Percentiles rank a stretch among this genome's conserved stretches.
Conservation (phyloP, 2,329 filamentous ascomycete species). For the Xylaria hypoxylon region DNA sequence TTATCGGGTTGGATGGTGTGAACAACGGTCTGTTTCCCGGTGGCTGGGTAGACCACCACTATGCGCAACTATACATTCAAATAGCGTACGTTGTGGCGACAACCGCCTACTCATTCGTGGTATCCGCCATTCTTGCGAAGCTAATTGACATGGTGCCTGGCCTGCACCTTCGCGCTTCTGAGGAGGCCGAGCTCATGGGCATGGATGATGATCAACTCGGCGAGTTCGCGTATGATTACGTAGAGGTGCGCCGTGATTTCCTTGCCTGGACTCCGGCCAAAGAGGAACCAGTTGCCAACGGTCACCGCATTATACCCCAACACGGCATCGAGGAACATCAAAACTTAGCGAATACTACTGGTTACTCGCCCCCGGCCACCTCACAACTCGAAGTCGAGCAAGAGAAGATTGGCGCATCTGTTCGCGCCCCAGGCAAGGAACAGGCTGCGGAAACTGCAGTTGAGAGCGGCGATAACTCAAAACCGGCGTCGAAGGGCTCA, state of each 20-base stretch:
- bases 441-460: slow-evolving; percentile 33
- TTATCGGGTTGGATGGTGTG: slow-evolving; percentile 81
- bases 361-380: slow-evolving; percentile 49
- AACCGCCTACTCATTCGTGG: slow-evolving; percentile 76
- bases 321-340: slow-evolving; percentile 80
- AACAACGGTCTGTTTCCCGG: slow-evolving; percentile 73
- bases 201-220: slow-evolving; percentile 93
- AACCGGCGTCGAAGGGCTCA: slow-evolving; percentile 32
- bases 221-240: slow-evolving; percentile 91
- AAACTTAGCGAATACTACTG: slow-evolving; percentile 70
- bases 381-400: slow-evolving; percentile 53
- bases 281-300: slow-evolving; percentile 69
- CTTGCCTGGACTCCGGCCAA: slow-evolving; percentile 86
- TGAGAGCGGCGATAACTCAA: slow-evolving; percentile 28
- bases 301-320: slow-evolving; percentile 71
- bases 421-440: slow-evolving; percentile 46
- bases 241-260: slow-evolving; percentile 89
- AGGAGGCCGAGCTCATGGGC: slow-evolving; percentile 85
- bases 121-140: slow-evolving; percentile 80
- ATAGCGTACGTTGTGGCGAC: slow-evolving; percentile 78
- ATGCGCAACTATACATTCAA: slow-evolving; percentile 80
- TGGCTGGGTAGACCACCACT: slow-evolving; percentile 82
- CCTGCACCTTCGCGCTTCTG: slow-evolving; percentile 80
- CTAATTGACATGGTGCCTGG: slow-evolving; percentile 80
- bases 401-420: slow-evolving; percentile 49